Evolutionary conservation across 73 alveolate species (phyloP).

Genomic region (Blepharisma stoltei): DNA sequence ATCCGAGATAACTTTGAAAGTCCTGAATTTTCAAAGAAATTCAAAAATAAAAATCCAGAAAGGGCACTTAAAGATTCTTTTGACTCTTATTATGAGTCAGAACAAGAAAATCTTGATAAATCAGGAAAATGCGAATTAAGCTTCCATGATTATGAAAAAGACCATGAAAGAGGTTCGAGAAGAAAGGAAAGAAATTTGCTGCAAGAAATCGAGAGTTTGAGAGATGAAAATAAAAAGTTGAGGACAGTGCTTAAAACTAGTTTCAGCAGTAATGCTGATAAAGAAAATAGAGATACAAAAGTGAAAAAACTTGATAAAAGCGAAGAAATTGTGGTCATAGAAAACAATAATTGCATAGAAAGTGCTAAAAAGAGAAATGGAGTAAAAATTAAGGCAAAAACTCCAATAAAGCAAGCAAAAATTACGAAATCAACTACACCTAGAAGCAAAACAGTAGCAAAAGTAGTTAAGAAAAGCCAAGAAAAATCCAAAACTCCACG

Average conservation of each 20-base stretch:
- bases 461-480: no score
- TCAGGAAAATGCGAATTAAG: conserved; percentile 12
- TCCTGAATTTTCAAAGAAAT: not conserved
- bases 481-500: no score
- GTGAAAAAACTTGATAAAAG: no score
- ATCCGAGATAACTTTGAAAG: no score
- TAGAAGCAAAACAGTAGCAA: no score
- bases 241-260: not conserved
- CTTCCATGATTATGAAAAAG: not conserved
- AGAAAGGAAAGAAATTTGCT: conserved; percentile 19
- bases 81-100: conserved; percentile 26
- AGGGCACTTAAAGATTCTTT: not conserved
- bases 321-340: no score
- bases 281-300: not conserved
- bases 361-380: no score
- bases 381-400: no score
- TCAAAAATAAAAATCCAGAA: no score
- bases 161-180: conserved; percentile 26
- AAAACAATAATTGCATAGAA: no score
- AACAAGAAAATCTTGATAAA: conserved; percentile 19
- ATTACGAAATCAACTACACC: no score
- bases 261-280: not conserved
- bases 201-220: conserved; percentile 12
- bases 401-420: no score
- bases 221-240: not conserved